Percentiles rank a stretch among this genome's conserved stretches.
These are phyloP conservation scores for Sporothrix protearum DNA, from an alignment of 2,329 filamentous ascomycete species.

Conservation along the genomic window DNA sequence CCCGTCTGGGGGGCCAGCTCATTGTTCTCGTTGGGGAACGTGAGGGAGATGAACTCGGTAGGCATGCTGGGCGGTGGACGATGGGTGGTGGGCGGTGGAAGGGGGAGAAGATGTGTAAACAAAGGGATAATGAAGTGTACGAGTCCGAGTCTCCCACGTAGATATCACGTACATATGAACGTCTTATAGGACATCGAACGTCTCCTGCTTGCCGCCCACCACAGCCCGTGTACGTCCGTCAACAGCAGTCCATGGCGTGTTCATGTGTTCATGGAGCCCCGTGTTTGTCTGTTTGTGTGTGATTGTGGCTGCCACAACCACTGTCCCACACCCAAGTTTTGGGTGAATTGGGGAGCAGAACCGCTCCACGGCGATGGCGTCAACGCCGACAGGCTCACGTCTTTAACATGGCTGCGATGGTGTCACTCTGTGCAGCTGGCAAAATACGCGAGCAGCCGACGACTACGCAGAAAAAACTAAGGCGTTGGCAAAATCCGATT, in stretches of 20 bases:
- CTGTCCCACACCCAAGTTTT: neutral
- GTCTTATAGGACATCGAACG: neutral
- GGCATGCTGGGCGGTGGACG: no score
- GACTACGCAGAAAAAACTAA: no score
- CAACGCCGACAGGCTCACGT: neutral
- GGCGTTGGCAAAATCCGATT: neutral
- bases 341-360: neutral
- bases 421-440: neutral
- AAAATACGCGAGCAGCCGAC: neutral
- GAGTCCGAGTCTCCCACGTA: neutral
- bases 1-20: slow-evolving; percentile 53
- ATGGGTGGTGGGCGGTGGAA: no score
- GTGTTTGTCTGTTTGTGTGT: neutral
- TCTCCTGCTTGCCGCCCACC: neutral
- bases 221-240: neutral
- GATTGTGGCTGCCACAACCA: no score
- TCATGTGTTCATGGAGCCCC: neutral
- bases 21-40: slow-evolving; percentile 55
- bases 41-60: slow-evolving; percentile 57
- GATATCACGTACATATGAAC: neutral
- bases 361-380: neutral
- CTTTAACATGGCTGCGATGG: neutral
- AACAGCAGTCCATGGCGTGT: no score
- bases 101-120: neutral
- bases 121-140: neutral